Evolutionary conservation across 306 rosid species (phyloP).

Genomic region (Styphnolobium japonicum): DNA sequence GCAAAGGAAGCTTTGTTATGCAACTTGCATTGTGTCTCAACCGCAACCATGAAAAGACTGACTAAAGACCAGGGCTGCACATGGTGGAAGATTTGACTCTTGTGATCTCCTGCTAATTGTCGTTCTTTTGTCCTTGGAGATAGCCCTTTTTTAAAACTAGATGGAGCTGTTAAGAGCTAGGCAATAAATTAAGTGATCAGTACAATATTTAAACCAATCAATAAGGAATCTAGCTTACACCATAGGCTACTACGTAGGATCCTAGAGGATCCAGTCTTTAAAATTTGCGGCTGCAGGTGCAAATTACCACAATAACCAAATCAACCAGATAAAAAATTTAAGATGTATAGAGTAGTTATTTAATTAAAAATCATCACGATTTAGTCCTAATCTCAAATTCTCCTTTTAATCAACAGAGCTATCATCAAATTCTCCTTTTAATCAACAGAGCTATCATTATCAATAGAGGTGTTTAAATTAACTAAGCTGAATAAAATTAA

Average conservation of each 20-base stretch:
- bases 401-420: too few species aligned
- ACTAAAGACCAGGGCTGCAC: slow-evolving; percentile 16
- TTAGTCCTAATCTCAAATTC: too few species aligned
- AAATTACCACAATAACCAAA: background rate
- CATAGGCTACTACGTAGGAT: background rate
- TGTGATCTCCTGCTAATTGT: background rate
- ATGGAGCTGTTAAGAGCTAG: background rate
- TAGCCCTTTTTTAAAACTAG: background rate
- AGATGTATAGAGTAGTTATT: too few species aligned
- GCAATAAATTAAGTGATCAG: background rate
- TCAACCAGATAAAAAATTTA: too few species aligned
- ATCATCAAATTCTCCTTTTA: too few species aligned
- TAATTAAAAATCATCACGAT: too few species aligned
- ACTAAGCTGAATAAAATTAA: too few species aligned
- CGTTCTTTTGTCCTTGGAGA: background rate
- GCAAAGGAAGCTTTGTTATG: slow-evolving; percentile 2
- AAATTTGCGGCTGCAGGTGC: slow-evolving; percentile 25
- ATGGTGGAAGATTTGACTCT: slow-evolving; percentile 27
- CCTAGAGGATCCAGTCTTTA: background rate
- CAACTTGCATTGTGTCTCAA: slow-evolving; percentile 19
- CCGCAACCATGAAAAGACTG: background rate
- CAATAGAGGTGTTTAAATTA: too few species aligned
- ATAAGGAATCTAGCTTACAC: slow-evolving; percentile 29
- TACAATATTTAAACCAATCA: slow-evolving; percentile 11
- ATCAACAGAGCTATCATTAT: too few species aligned